Evolutionary conservation across 192 early-diverging fungal genomes (phyloP).

Genomic region (Coemansia sp.): DNA sequence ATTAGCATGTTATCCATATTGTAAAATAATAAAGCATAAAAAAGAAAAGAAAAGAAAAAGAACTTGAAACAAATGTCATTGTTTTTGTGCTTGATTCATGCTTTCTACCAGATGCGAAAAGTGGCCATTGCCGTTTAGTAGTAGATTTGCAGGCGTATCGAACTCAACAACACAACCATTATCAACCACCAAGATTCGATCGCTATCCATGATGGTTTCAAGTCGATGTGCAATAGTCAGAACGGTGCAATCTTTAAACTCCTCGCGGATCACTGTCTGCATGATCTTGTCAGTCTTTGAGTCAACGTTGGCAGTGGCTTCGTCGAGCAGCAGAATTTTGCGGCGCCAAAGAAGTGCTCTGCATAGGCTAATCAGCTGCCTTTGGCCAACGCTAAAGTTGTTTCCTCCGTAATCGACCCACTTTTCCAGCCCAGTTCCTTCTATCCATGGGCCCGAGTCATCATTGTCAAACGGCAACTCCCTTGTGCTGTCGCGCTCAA

Average conservation of each 20-base stretch:
- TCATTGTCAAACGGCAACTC: background rate
- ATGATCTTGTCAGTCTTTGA: constrained; percentile 60
- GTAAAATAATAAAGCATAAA: too few species aligned
- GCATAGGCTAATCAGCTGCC: constrained; percentile 61
- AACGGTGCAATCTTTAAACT: constrained; percentile 39
- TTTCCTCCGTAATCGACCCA: constrained; percentile 51
- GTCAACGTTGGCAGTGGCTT: constrained; percentile 67
- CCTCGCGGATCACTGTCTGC: constrained; percentile 60
- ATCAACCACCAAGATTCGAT: constrained; percentile 61
- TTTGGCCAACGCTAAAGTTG: constrained; percentile 74
- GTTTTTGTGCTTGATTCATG: background rate
- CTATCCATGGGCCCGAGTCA: constrained; percentile 3
- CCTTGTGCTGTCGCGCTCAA: constrained; percentile 1
- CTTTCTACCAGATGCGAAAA: constrained; percentile 13
- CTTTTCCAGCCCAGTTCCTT: constrained; percentile 16
- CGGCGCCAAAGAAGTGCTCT: constrained; percentile 67
- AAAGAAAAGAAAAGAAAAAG: too few species aligned
- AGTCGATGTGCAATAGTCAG: constrained; percentile 73
- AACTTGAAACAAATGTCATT: too few species aligned
- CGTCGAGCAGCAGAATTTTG: constrained; percentile 75
- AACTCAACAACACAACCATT: constrained; percentile 26
- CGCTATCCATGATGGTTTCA: constrained; percentile 63
- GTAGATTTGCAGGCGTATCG: constrained; percentile 20
- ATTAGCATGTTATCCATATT: too few species aligned
- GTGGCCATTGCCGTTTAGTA: constrained; percentile 12